phyloP scores from a whole-genome alignment of 2,329 filamentous ascomycete species.

The Coniella lustricola region DNA sequence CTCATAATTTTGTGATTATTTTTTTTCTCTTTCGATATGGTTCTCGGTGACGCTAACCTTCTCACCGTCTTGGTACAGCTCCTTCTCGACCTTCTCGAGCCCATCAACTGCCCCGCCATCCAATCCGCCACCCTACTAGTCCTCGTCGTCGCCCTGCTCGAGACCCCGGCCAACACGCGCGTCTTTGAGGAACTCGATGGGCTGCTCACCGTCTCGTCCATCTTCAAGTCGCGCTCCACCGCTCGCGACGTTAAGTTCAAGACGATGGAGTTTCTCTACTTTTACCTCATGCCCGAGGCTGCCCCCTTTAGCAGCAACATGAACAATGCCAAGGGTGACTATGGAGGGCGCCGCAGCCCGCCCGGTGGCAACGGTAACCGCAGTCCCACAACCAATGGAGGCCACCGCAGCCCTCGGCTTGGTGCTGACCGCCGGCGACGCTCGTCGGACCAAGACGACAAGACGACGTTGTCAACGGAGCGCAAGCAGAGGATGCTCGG shows the following conservation, averaged over 20 bases:
- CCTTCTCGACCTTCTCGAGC: conserved; percentile 88
- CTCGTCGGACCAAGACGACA: conserved; percentile 25
- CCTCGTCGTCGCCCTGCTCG: conserved; percentile 81
- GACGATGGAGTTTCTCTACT: conserved; percentile 95
- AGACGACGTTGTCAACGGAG: conserved; percentile 57
- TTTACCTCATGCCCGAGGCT: conserved; percentile 94
- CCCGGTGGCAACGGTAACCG: conserved; percentile 33
- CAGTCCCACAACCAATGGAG: conserved; percentile 50
- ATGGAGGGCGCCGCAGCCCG: conserved; percentile 17
- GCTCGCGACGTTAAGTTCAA: conserved; percentile 87
- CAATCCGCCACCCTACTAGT: conserved; percentile 86
- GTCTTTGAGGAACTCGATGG: conserved; percentile 90
- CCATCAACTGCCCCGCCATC: conserved; percentile 83
- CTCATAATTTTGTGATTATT: neutral
- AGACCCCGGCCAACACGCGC: conserved; percentile 79
- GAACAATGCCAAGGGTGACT: conserved; percentile 37
- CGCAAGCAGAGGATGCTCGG: conserved; percentile 78
- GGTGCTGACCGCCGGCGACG: conserved; percentile 27
- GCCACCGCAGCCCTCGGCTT: conserved; percentile 22
- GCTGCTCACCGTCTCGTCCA: conserved; percentile 79
- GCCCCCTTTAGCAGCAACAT: no score
- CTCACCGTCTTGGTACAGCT: conserved; percentile 42
- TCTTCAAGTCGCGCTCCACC: conserved; percentile 86
- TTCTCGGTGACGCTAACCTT: no score
- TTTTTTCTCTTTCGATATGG: neutral